These are phyloP conservation scores for Alectoria sarmentosa DNA, from an alignment of 495 filamentous ascomycete species.

Conservation along the genomic window DNA sequence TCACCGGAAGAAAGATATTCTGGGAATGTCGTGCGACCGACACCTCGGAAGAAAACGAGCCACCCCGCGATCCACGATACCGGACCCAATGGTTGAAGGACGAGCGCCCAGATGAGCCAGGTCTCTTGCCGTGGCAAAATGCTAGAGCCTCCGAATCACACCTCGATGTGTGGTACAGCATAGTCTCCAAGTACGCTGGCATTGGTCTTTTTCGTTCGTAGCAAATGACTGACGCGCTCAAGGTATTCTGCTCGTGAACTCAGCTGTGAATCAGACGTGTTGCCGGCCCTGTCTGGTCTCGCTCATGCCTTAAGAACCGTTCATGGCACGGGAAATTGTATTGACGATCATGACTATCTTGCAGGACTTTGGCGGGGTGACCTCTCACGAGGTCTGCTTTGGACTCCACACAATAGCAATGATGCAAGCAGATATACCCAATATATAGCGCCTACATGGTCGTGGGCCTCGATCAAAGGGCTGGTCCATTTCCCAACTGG, in stretches of 20 bases:
- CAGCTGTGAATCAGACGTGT: not conserved
- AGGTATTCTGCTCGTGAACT: not conserved
- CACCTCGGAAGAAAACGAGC: conserved; percentile 7
- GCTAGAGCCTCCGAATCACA: not conserved
- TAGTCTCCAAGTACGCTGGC: not conserved
- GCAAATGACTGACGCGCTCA: not conserved
- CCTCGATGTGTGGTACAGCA: not conserved
- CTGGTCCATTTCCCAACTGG: not conserved
- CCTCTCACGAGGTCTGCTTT: conserved; percentile 6
- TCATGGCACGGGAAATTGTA: not conserved
- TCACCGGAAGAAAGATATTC: conserved; percentile 25
- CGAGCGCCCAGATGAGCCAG: not conserved
- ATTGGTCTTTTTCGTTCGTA: not conserved
- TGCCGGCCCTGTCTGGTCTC: not conserved
- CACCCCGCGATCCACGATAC: not conserved
- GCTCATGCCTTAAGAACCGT: not conserved
- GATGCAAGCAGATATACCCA: not conserved
- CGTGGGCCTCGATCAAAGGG: conserved; percentile 15
- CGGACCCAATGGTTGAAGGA: not conserved
- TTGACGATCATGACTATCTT: conserved; percentile 6
- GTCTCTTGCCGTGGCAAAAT: not conserved
- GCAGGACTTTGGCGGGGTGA: conserved; percentile 15
- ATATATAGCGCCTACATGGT: conserved; percentile 18
- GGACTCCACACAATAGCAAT: conserved; percentile 7
- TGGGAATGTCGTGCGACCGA: conserved; percentile 28